These are phyloP conservation scores for Arxiozyma bovina DNA, from an alignment of 1,139 yeast genomes.

Conservation along the genomic window DNA sequence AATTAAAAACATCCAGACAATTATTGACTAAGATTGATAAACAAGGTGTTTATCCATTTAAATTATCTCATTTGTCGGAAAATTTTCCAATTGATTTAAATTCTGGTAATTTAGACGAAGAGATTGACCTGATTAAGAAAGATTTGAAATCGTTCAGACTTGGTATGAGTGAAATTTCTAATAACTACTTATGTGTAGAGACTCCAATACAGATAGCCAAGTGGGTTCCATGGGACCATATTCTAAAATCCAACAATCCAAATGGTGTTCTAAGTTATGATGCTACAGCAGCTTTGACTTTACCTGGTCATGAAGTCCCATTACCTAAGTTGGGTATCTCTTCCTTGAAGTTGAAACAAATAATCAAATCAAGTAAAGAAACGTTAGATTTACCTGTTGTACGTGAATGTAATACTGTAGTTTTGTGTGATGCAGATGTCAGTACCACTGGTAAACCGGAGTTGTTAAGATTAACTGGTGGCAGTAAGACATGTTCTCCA, in stretches of 20 bases:
- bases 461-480: conserved; percentile 73
- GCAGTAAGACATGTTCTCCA: conserved; percentile 55
- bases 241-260: conserved; percentile 53
- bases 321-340: conserved; percentile 64
- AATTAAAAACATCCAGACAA: conserved; percentile 64
- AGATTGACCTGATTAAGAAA: conserved; percentile 33
- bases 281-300: conserved; percentile 48
- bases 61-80: conserved; percentile 56
- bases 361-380: conserved; percentile 45
- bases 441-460: conserved; percentile 44
- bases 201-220: conserved; percentile 66
- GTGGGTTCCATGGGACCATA: conserved; percentile 58
- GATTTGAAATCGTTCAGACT: conserved; percentile 55
- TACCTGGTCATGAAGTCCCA: conserved; percentile 68
- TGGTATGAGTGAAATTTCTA: conserved; percentile 73
- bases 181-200: conserved; percentile 70
- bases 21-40: conserved; percentile 65
- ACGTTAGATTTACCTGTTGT: conserved; percentile 49
- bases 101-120: conserved; percentile 33
- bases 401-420: conserved; percentile 69
- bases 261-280: conserved; percentile 59
- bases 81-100: conserved; percentile 46
- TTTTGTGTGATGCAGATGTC: conserved; percentile 41
- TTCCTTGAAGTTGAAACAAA: conserved; percentile 52
- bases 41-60: conserved; percentile 87